Base-by-base conservation (phyloP, 2,329 filamentous ascomycete species). In the Colletotrichum caudatum region DNA sequence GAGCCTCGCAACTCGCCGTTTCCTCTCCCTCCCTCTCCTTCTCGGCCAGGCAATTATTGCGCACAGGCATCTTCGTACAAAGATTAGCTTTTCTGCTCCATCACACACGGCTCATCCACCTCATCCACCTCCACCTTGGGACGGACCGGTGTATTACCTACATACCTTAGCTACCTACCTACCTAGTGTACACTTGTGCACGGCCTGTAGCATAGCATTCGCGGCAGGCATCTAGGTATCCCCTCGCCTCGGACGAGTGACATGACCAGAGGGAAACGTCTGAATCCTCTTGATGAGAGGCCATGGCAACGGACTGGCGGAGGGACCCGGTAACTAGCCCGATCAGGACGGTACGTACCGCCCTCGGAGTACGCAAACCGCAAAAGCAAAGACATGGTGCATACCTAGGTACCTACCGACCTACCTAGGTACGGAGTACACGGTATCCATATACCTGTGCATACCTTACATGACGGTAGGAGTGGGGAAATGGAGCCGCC, bases 401-500 rank as follows among this genome's bases (percentile, higher is more conserved):
- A 29, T 29, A 29, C 29, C 3, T 29, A 29, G 26, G 26, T 29
- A 29, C 26, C 2, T 29, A 29, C 26, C 26, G 2, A 29, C 39
- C 39, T 41, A 18, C 39, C 39, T 2, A 41, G 14, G 29, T 61
- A 61, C 59, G 29, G 48, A 50, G 29, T 29, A 29, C 29, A 29
- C 5, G 29, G 29, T 29, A 29, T 4, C 29, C 29, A 29, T 29
- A 29, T 29, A 29, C 29, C 29, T 29, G 29, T 29, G 5, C 29
- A 29, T 29, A 29, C 29, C 29, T 29, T 29, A 29, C 44, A n/a
- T 33, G 6, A n/a, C n/a, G 12, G 5, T 35, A 33, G 9, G 8
- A 46, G 41, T 39, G 39, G 51, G 51, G 51, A 53, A 57, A 64
- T 48, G 60, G 48, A 64, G 48, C 23, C 48, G 60, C 66, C 66